Evolutionary conservation across 768 basidiomycete genomes (phyloP).

Genomic region (Boletus reticuloceps): DNA sequence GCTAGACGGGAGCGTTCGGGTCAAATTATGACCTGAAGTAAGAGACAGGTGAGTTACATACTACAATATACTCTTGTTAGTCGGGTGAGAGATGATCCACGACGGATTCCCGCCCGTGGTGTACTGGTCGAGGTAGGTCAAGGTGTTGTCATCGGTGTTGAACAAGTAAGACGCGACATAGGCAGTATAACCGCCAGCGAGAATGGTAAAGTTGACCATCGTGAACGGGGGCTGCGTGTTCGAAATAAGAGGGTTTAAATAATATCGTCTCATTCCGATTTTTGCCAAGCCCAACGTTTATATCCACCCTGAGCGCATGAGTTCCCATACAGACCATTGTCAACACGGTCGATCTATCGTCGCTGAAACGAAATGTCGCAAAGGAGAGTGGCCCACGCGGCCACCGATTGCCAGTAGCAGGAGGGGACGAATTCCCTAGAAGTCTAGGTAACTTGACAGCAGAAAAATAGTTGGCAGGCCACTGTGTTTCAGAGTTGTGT

Average conservation of each 20-base stretch:
- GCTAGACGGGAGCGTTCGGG: slow-evolving; percentile 31
- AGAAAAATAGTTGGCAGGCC: no score
- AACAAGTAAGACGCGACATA: slow-evolving; percentile 66
- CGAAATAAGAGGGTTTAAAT: no score
- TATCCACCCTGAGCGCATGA: background rate
- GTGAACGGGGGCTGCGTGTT: background rate
- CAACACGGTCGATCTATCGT: no score
- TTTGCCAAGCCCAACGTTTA: background rate
- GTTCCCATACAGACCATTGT: no score
- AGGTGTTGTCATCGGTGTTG: slow-evolving; percentile 44
- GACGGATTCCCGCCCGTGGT: slow-evolving; percentile 46
- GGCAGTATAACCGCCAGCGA: slow-evolving; percentile 62
- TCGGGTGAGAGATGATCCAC: slow-evolving; percentile 59
- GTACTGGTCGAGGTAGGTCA: slow-evolving; percentile 47
- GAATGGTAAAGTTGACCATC: slow-evolving; percentile 69
- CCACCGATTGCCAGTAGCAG: no score
- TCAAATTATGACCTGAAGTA: background rate
- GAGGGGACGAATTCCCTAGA: no score
- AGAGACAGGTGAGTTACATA: slow-evolving; percentile 30
- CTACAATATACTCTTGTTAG: slow-evolving; percentile 61
- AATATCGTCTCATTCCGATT: no score
- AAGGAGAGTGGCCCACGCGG: no score
- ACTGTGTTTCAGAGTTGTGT: no score
- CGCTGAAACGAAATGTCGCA: no score
- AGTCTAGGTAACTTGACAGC: no score